Base-by-base conservation (phyloP, 1,139 yeast genomes). In the Candida pseudoviswanathii region DNA sequence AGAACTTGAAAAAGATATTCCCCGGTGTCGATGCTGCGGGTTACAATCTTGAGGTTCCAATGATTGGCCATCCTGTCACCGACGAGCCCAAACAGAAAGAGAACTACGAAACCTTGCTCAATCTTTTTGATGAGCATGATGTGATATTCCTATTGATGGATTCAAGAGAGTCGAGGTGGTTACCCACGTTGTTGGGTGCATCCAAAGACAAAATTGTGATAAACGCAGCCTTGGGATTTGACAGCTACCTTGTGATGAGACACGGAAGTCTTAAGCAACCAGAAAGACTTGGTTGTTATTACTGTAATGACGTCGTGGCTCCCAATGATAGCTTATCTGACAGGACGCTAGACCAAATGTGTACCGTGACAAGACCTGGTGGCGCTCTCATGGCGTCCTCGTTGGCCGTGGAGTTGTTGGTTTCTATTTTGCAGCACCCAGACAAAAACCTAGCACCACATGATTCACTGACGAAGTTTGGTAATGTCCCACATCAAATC, bases 361-460 rank as follows among this genome's bases (percentile, higher is more conserved):
- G 99, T 64, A 94, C 99, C 0, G 99, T 94, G 0, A 94, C 99
- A 0, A 73, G 99, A 42, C 99, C 99, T 0, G 99, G 99, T 0
- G 92, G 87, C 0, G 96, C 99, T 0, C 71, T 88, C 60, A 71
- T 90, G 67, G 98, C 99, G 0, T 81, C 96, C 0, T 83, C 97
- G 0, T 71, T 85, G 41, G 96, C 96, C 0, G 96, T 90, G 0
- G 99, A 94, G 63, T 69, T 95, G 9, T 65, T 89, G 55, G 87
- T 89, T 0, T 83, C 96, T 0, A 58, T 89, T 0, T 62, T 90
- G 42, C 98, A 94, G 63, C 87, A 85, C 57, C 82, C 83, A 0
- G 62, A 70, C 3, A 71, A 71, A 33, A 79, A 77, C 10, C 59
- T 65, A 32, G 87, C 88, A 0, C 71, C 74, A 0, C 78, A 79